phyloP scores from a whole-genome alignment of 352 stramenopile species.

The Pythium guiyangense region DNA sequence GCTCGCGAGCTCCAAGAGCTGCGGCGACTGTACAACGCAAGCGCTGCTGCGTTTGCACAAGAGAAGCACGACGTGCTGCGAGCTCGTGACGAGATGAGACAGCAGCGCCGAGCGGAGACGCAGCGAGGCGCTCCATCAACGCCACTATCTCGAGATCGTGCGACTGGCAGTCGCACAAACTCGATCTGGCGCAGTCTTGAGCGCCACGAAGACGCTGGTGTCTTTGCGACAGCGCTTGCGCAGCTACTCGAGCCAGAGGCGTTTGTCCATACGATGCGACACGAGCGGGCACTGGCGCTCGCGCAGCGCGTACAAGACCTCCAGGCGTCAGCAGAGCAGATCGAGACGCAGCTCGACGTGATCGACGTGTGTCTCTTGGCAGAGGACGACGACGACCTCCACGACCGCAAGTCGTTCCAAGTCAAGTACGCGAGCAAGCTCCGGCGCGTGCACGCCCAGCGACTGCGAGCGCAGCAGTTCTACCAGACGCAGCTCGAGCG shows the following conservation, averaged over 20 bases:
- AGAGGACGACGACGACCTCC: constrained; percentile 8
- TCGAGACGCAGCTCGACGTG: constrained; percentile 28
- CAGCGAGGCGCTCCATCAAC: too few relatives aligned
- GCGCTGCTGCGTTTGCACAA: too few relatives aligned
- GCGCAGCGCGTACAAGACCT: constrained; percentile 22
- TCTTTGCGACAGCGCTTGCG: background rate
- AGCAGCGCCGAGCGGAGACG: too few relatives aligned
- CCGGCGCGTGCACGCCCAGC: constrained; percentile 19
- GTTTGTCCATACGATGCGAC: constrained; percentile 6
- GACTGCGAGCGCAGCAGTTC: constrained; percentile 15
- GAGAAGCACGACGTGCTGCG: too few relatives aligned
- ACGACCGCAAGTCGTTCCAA: constrained; percentile 15
- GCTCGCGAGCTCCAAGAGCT: too few relatives aligned
- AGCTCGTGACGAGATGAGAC: too few relatives aligned
- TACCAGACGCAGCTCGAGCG: too few relatives aligned
- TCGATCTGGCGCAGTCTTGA: too few relatives aligned
- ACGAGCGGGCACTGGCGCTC: constrained; percentile 16
- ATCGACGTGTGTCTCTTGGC: constrained; percentile 30
- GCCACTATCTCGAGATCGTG: too few relatives aligned
- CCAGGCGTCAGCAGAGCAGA: constrained; percentile 7
- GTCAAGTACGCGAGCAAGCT: constrained; percentile 33
- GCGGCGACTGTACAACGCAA: too few relatives aligned
- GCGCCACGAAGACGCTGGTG: too few relatives aligned
- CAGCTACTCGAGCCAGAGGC: constrained; percentile 5
- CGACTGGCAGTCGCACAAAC: too few relatives aligned